Evolutionary conservation across 2,329 filamentous ascomycete species (phyloP).

Genomic region (Calycina marina): DNA sequence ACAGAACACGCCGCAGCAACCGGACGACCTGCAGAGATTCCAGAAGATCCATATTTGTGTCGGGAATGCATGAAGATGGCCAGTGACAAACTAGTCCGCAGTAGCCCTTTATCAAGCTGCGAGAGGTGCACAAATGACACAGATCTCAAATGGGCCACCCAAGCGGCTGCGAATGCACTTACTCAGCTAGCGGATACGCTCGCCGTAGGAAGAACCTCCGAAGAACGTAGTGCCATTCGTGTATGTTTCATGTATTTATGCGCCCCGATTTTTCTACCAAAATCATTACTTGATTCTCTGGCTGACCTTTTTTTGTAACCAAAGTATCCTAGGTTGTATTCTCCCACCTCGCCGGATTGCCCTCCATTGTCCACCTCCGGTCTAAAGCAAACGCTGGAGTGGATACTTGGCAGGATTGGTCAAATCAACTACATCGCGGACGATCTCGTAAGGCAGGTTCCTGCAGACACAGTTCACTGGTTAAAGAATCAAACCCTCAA

Average conservation of each 20-base stretch:
- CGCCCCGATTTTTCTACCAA: no score
- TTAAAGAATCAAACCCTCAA: slow-evolving; percentile 5
- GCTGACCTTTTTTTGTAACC: slow-evolving; percentile 9
- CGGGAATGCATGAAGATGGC: slow-evolving; percentile 13
- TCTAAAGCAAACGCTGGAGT: slow-evolving; percentile 16
- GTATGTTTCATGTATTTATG: no score
- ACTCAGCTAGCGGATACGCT: slow-evolving; percentile 19
- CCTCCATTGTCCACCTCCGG: slow-evolving; percentile 18
- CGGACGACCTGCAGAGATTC: slow-evolving; percentile 2
- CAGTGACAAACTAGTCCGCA: slow-evolving; percentile 8
- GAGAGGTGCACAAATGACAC: slow-evolving; percentile 14
- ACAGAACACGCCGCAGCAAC: background rate
- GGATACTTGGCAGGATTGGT: slow-evolving; percentile 18
- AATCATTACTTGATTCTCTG: no score
- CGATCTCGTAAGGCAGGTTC: slow-evolving; percentile 15
- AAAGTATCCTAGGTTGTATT: slow-evolving; percentile 8
- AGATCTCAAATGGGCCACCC: slow-evolving; percentile 12
- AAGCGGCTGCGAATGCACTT: slow-evolving; percentile 16
- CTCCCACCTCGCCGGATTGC: slow-evolving; percentile 8
- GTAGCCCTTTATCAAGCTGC: slow-evolving; percentile 7
- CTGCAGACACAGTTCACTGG: slow-evolving; percentile 5
- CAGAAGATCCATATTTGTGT: slow-evolving; percentile 12
- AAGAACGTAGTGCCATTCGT: slow-evolving; percentile 13
- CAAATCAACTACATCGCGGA: slow-evolving; percentile 19
- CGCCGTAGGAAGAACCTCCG: slow-evolving; percentile 15